phyloP scores from a whole-genome alignment of 31 red algal genomes.

The Odonthalia washingtoniensis region DNA sequence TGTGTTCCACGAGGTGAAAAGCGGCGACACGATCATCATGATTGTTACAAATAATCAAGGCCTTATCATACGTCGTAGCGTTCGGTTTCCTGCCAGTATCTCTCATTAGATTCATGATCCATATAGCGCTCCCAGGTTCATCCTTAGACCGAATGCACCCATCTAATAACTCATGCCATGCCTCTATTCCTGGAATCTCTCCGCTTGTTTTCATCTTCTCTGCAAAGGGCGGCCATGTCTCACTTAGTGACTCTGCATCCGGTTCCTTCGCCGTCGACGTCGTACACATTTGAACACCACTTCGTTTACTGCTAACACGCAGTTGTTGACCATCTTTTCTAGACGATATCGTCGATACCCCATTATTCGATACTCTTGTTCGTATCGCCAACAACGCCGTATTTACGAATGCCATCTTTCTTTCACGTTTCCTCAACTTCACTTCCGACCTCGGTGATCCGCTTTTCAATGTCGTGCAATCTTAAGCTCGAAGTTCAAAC shows the following conservation, averaged over 20 bases:
- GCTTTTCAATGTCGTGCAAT: no score
- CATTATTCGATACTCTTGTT: no score
- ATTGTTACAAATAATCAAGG: constrained; percentile 44
- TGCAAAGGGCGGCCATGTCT: constrained; percentile 54
- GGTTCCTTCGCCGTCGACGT: no score
- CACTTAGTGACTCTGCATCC: constrained; percentile 4
- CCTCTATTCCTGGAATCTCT: constrained; percentile 30
- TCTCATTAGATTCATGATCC: constrained; percentile 68
- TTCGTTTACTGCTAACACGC: no score
- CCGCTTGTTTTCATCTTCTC: constrained; percentile 42
- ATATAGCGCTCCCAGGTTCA: constrained; percentile 46
- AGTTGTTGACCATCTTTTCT: no score
- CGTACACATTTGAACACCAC: no score
- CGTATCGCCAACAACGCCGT: no score
- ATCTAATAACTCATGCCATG: constrained; percentile 70
- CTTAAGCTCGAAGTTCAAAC: no score
- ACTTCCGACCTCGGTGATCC: no score
- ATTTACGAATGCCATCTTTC: no score
- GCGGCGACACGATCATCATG: constrained; percentile 52
- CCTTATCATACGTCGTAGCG: constrained; percentile 65
- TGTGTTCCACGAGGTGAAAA: constrained; percentile 73
- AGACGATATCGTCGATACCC: no score
- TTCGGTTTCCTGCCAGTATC: constrained; percentile 51
- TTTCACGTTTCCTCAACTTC: no score
- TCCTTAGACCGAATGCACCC: constrained; percentile 26